These are phyloP conservation scores for Ceratobasidium sp. DNA, from an alignment of 1,284 basidiomycete species.

Conservation along the genomic window DNA sequence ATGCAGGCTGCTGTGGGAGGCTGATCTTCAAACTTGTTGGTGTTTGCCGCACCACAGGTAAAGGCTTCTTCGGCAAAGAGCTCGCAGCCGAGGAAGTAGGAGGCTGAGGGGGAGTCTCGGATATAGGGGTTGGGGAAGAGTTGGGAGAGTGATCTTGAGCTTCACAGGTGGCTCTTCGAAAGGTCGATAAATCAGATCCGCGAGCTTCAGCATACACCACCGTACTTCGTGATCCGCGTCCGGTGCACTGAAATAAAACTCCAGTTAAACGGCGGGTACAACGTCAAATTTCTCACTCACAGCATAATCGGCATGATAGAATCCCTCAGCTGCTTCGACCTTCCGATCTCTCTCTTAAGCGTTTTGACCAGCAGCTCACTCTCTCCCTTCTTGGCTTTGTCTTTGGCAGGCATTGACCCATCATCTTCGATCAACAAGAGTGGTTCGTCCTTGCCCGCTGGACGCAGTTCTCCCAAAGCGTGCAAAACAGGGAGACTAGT, in stretches of 20 bases:
- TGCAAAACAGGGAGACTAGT: constrained; percentile 88
- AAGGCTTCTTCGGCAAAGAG: constrained; percentile 23
- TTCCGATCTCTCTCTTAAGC: constrained; percentile 83
- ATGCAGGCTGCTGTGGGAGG: not conserved
- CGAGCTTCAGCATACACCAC: constrained; percentile 90
- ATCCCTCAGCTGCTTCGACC: constrained; percentile 80
- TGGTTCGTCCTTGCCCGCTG: constrained; percentile 72
- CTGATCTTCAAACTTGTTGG: constrained; percentile 30
- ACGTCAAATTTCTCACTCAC: constrained; percentile 64
- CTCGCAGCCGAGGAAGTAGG: constrained; percentile 18
- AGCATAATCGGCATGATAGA: constrained; percentile 80
- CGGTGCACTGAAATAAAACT: constrained; percentile 59
- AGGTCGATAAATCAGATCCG: constrained; percentile 87
- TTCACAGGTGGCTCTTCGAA: constrained; percentile 85
- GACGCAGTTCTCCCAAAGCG: constrained; percentile 88
- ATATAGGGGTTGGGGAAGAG: constrained; percentile 68
- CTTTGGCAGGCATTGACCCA: constrained; percentile 70
- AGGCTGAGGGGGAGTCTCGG: constrained; percentile 52
- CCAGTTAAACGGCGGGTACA: too few relatives aligned
- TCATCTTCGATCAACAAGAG: constrained; percentile 84
- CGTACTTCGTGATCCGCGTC: constrained; percentile 86
- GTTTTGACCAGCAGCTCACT: constrained; percentile 82
- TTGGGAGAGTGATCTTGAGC: constrained; percentile 83
- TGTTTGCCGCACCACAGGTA: constrained; percentile 25
- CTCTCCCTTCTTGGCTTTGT: constrained; percentile 80